Conservation (phyloP, 257 asterid genomes). For the Linaria vulgaris region DNA sequence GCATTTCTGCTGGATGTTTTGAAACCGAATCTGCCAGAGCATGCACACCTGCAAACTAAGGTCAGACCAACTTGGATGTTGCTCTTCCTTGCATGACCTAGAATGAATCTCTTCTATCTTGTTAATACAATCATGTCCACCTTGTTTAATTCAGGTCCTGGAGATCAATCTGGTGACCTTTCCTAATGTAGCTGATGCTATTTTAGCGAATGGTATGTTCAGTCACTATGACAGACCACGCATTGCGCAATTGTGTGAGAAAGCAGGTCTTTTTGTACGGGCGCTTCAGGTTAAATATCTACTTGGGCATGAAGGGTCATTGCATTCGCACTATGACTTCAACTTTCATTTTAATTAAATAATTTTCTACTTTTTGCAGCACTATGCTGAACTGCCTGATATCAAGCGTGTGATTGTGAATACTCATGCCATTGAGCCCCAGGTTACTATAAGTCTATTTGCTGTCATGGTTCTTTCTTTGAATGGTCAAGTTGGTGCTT, state of each 20-base stretch:
- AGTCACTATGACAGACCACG: conserved; percentile 99
- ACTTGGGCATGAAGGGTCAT: conserved; percentile 11
- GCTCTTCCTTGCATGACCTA: conserved; percentile 17
- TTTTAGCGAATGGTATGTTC: conserved; percentile 98
- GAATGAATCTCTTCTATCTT: not conserved
- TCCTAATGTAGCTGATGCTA: conserved; percentile 99
- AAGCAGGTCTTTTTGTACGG: conserved; percentile 92
- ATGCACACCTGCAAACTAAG: conserved; percentile 87
- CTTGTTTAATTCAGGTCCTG: conserved; percentile 59
- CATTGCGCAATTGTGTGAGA: conserved; percentile 97
- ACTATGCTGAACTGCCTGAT: conserved; percentile 86
- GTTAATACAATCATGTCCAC: conserved; percentile 12
- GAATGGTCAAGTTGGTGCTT: conserved; percentile 12
- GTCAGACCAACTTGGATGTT: conserved; percentile 38
- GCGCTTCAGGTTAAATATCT: conserved; percentile 80
- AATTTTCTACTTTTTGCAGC: conserved; percentile 49
- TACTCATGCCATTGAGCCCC: conserved; percentile 99
- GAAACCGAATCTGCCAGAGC: conserved; percentile 92
- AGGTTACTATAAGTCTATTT: conserved; percentile 45
- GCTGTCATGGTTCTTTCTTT: conserved; percentile 12
- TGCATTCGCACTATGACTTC: not conserved
- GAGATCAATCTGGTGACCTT: conserved; percentile 95
- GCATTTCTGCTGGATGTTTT: conserved; percentile 94
- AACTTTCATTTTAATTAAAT: conserved; percentile 6
- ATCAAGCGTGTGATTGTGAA: conserved; percentile 93